phyloP scores from a whole-genome alignment of 2,329 filamentous ascomycete species.

The Trichoderma atrobrunneum region DNA sequence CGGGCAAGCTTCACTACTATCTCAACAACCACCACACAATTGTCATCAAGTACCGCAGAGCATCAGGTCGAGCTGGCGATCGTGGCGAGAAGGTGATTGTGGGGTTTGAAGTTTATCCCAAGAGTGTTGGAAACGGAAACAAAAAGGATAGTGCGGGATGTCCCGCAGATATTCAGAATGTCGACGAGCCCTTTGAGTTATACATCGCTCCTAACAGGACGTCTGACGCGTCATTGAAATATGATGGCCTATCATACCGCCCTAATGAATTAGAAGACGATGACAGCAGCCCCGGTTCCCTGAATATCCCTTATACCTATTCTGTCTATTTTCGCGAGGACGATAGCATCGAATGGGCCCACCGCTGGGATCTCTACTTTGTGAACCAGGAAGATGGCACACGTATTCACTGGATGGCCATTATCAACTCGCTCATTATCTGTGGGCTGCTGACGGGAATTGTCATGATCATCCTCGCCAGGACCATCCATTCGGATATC shows the following conservation, averaged over 20 bases:
- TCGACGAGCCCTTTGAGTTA: conserved; percentile 65
- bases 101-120: conserved; percentile 86
- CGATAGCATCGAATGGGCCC: conserved; percentile 74
- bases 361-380: conserved; percentile 87
- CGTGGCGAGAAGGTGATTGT: conserved; percentile 76
- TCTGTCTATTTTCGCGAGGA: conserved; percentile 89
- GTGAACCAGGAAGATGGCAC: conserved; percentile 80
- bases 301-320: conserved; percentile 81
- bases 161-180: conserved; percentile 62
- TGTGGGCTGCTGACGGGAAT: conserved; percentile 74
- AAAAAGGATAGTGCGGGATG: conserved; percentile 64
- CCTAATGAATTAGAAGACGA: conserved; percentile 45
- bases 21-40: conserved; percentile 88
- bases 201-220: conserved; percentile 63
- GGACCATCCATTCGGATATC: conserved; percentile 76
- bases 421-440: conserved; percentile 83
- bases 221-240: conserved; percentile 43
- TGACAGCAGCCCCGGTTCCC: conserved; percentile 60
- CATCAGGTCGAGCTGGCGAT: conserved; percentile 65
- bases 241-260: conserved; percentile 59
- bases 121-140: conserved; percentile 65
- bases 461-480: conserved; percentile 75
- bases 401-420: conserved; percentile 83
- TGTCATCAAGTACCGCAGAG: conserved; percentile 73
- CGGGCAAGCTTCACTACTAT: conserved; percentile 63